These are phyloP conservation scores for Aspergillus pseudonomiae DNA, from an alignment of 2,329 filamentous ascomycete genomes.

Conservation along the genomic window DNA sequence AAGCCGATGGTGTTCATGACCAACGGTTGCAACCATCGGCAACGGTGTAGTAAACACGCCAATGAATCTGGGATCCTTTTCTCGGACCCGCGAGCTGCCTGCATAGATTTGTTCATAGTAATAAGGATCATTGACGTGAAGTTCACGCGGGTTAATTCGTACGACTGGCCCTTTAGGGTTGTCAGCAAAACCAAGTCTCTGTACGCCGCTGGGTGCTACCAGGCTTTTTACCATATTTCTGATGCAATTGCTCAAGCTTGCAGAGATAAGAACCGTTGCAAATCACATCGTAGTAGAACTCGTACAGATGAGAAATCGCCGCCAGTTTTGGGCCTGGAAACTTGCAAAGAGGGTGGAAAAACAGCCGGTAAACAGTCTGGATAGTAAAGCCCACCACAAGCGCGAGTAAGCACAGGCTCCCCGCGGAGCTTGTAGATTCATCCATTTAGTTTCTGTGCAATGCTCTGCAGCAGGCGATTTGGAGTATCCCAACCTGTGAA, in stretches of 20 bases:
- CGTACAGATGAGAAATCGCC: conserved; percentile 9
- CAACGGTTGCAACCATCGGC: not conserved
- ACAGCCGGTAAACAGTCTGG: no score
- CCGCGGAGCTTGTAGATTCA: no score
- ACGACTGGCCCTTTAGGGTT: not conserved
- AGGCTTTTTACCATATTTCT: conserved; percentile 34
- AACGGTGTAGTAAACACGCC: not conserved
- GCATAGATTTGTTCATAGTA: not conserved
- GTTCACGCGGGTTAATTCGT: not conserved
- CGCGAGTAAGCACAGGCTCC: no score
- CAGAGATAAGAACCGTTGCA: conserved; percentile 34
- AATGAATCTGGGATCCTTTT: not conserved
- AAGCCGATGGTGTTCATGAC: not conserved
- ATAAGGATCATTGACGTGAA: not conserved
- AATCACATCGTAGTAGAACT: conserved; percentile 21
- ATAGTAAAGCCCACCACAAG: no score
- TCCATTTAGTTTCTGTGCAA: no score
- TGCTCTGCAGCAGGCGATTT: no score
- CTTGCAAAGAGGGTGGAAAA: not conserved
- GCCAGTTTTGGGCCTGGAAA: conserved; percentile 18
- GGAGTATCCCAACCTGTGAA: no score
- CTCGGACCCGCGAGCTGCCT: not conserved
- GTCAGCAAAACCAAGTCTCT: not conserved
- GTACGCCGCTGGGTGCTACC: accelerated
- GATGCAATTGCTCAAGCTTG: conserved; percentile 38